Conservation (phyloP, 345 rosid genomes). For the Psidium friedrichsthalianum region DNA sequence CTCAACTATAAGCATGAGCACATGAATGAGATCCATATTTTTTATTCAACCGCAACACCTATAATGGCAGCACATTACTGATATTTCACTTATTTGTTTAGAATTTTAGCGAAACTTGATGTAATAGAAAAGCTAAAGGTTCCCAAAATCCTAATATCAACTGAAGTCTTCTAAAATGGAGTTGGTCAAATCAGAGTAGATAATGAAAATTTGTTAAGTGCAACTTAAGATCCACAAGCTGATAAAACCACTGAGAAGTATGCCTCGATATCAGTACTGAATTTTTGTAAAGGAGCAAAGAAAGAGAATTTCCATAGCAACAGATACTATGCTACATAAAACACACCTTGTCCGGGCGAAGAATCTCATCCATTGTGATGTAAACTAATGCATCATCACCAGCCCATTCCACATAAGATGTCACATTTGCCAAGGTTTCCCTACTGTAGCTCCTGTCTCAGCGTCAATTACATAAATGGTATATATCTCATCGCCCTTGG, state of each 20-base stretch:
- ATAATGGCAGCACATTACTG: not conserved
- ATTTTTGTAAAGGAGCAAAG: not conserved
- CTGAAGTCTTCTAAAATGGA: not conserved
- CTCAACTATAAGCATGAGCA: not conserved
- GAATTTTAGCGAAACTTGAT: not conserved
- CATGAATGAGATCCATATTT: not conserved
- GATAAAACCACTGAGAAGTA: not conserved
- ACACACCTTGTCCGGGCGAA: slow-evolving; percentile 79
- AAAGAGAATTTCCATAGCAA: not conserved
- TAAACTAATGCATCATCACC: slow-evolving; percentile 74
- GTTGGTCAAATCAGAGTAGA: not conserved
- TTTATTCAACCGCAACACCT: not conserved
- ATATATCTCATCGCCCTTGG: slow-evolving; percentile 74
- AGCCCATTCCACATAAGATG: slow-evolving; percentile 62
- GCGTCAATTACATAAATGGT: slow-evolving; percentile 55
- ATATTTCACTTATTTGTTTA: not conserved
- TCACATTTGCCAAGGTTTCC: slow-evolving; percentile 44
- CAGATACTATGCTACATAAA: not conserved
- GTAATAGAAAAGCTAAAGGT: not conserved
- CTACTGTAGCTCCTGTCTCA: slow-evolving; percentile 35
- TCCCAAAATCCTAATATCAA: not conserved
- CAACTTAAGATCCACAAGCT: no score
- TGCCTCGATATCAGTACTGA: not conserved
- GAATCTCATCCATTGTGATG: slow-evolving; percentile 72
- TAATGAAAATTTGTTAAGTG: no score